phyloP scores from a whole-genome alignment of 2,329 filamentous ascomycete genomes.

The Aspergillus fumigatus region DNA sequence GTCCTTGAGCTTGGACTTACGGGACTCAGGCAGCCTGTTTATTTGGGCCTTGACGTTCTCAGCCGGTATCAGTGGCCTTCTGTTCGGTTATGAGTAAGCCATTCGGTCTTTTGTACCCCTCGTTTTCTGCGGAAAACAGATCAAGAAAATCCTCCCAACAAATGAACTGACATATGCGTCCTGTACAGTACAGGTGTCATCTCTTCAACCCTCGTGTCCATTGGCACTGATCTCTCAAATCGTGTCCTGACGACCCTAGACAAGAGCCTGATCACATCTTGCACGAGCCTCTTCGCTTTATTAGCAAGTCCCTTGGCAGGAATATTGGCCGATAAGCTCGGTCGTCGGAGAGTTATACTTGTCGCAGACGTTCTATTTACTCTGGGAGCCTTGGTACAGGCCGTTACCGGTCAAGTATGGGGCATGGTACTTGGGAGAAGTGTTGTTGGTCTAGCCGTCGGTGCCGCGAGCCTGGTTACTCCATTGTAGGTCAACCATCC shows the following conservation, averaged over 20 bases:
- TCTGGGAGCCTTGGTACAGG: constrained; percentile 42
- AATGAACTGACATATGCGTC: constrained; percentile 11
- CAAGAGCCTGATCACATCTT: constrained; percentile 56
- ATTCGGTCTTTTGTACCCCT: not conserved
- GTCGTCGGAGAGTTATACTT: constrained; percentile 46
- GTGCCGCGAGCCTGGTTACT: constrained; percentile 65
- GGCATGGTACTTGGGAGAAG: constrained; percentile 45
- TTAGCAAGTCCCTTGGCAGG: constrained; percentile 53
- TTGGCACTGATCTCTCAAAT: constrained; percentile 50
- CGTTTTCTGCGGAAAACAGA: not conserved
- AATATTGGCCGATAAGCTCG: constrained; percentile 47
- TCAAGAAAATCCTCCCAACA: not conserved
- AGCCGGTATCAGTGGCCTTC: constrained; percentile 53
- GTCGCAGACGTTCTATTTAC: constrained; percentile 44
- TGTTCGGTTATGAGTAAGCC: constrained; percentile 59
- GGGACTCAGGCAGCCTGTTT: constrained; percentile 38
- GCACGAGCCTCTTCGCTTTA: constrained; percentile 55
- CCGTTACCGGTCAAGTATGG: constrained; percentile 36
- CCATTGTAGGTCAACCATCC: constrained; percentile 52
- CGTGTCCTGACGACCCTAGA: constrained; percentile 50
- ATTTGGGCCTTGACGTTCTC: constrained; percentile 55
- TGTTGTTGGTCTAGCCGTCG: constrained; percentile 45
- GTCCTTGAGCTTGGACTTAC: constrained; percentile 8
- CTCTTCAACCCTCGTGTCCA: constrained; percentile 55
- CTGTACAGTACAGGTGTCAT: constrained; percentile 54